Conservation (phyloP, 2,329 filamentous ascomycete genomes). For the Ceratocystis diversiconidia region DNA sequence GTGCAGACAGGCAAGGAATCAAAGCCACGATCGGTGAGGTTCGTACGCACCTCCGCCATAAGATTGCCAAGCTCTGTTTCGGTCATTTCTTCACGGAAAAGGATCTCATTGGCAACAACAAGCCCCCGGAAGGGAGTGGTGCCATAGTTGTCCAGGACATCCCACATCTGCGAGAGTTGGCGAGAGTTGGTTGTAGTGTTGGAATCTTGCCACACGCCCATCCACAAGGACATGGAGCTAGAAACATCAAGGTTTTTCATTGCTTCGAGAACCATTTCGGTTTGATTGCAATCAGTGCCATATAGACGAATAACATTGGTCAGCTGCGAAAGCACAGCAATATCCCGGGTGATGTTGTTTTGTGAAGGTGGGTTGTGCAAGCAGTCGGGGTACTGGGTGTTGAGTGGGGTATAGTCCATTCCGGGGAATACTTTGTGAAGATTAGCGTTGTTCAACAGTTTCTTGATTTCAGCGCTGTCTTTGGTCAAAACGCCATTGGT, state of each 20-base stretch:
- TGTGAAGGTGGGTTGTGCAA: conserved; percentile 64
- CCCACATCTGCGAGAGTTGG: conserved; percentile 73
- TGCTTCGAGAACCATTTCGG: conserved; percentile 77
- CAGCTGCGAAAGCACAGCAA: conserved; percentile 78
- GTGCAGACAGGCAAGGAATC: conserved; percentile 62
- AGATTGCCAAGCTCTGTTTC: conserved; percentile 46
- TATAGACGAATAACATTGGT: conserved; percentile 82
- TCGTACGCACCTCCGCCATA: conserved; percentile 53
- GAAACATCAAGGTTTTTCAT: conserved; percentile 60
- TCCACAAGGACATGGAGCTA: conserved; percentile 69
- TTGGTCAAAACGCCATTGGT: conserved; percentile 57
- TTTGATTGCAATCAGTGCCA: conserved; percentile 95
- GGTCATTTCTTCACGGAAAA: conserved; percentile 64
- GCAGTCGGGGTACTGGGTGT: conserved; percentile 81
- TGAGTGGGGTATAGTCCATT: conserved; percentile 87
- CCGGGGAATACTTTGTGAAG: conserved; percentile 90
- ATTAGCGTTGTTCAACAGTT: conserved; percentile 62
- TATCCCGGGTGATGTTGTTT: conserved; percentile 85
- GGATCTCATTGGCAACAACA: conserved; percentile 68
- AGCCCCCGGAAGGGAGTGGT: conserved; percentile 60
- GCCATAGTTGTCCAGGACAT: conserved; percentile 58
- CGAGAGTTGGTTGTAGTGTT: conserved; percentile 73
- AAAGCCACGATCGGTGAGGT: conserved; percentile 53
- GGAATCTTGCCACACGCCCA: conserved; percentile 82
- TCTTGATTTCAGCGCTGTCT: conserved; percentile 66